Evolutionary conservation across 2,329 filamentous ascomycete species (phyloP).

Genomic region (Aspergillus fumigatiaffinis): DNA sequence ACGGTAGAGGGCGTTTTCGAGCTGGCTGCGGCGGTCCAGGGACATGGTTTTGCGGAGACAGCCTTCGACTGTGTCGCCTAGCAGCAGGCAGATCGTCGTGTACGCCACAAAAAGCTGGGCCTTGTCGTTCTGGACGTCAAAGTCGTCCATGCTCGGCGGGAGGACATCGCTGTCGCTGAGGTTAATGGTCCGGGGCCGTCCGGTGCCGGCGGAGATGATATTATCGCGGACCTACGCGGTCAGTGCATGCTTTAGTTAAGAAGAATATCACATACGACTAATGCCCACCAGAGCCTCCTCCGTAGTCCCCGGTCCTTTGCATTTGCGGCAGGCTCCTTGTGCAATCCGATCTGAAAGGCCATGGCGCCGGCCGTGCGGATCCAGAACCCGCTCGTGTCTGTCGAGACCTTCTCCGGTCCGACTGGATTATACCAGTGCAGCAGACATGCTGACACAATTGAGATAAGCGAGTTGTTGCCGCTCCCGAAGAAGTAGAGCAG

Average conservation of each 20-base stretch:
- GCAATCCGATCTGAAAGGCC: constrained; percentile 42
- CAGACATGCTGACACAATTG: constrained; percentile 36
- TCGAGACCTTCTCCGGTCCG: constrained; percentile 37
- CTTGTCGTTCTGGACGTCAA: constrained; percentile 24
- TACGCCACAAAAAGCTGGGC: constrained; percentile 37
- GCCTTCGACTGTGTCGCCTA: constrained; percentile 40
- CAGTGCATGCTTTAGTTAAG: not conserved
- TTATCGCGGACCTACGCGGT: constrained; percentile 32
- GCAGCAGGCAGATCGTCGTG: constrained; percentile 36
- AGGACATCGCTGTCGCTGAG: constrained; percentile 39
- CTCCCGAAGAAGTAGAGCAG: constrained; percentile 32
- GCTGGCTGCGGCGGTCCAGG: constrained; percentile 26
- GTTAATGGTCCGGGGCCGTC: constrained; percentile 39
- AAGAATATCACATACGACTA: constrained; percentile 31
- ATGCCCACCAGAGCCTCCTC: constrained; percentile 43
- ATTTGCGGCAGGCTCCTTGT: constrained; percentile 36
- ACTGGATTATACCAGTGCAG: constrained; percentile 45
- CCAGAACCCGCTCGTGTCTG: constrained; percentile 43
- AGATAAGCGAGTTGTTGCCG: constrained; percentile 37
- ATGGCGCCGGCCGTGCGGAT: constrained; percentile 39
- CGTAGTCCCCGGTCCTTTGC: constrained; percentile 33
- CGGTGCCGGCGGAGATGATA: constrained; percentile 40
- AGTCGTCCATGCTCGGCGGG: constrained; percentile 34
- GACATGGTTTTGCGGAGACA: constrained; percentile 31
- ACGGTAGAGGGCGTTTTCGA: constrained; percentile 38